Percentiles rank a stretch among this genome's conserved stretches.
phyloP scores from a whole-genome alignment of 257 asterid species.

The Petunia secreta region DNA sequence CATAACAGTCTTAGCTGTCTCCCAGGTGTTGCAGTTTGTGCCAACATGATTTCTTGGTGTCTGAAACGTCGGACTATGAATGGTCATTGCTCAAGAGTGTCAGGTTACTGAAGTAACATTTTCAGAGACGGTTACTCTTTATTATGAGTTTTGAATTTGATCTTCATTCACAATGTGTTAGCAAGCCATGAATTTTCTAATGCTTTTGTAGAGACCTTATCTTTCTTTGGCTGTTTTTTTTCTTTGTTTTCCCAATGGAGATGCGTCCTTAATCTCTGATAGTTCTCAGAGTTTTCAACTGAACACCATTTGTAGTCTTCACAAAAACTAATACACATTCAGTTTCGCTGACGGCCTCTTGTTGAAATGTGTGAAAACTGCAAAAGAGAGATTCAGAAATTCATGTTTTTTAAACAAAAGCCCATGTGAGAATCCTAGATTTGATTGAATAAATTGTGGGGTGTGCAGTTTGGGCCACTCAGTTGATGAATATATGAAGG shows the following conservation, averaged over 20 bases:
- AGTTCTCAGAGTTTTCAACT: too few species aligned
- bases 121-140: not conserved
- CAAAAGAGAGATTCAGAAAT: too few species aligned
- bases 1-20: conserved; percentile 14
- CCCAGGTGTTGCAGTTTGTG: not conserved
- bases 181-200: not conserved
- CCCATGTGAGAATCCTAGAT: too few species aligned
- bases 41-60: not conserved
- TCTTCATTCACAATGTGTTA: not conserved
- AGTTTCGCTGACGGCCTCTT: too few species aligned
- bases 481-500: too few species aligned
- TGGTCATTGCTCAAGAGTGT: not conserved
- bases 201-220: conserved; percentile 4
- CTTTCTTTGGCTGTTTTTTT: not conserved
- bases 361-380: too few species aligned
- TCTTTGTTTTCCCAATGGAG: not conserved
- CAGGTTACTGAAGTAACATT: not conserved
- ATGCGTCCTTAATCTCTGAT: too few species aligned
- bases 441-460: too few species aligned
- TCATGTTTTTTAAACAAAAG: too few species aligned
- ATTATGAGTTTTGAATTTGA: not conserved
- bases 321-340: too few species aligned
- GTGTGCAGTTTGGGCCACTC: too few species aligned
- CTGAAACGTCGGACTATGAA: not conserved
- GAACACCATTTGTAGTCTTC: too few species aligned